Percentiles rank a stretch among this genome's conserved stretches.
Evolutionary conservation across 2,329 filamentous ascomycete genomes (phyloP).

Genomic region (Septoria petroselini): DNA sequence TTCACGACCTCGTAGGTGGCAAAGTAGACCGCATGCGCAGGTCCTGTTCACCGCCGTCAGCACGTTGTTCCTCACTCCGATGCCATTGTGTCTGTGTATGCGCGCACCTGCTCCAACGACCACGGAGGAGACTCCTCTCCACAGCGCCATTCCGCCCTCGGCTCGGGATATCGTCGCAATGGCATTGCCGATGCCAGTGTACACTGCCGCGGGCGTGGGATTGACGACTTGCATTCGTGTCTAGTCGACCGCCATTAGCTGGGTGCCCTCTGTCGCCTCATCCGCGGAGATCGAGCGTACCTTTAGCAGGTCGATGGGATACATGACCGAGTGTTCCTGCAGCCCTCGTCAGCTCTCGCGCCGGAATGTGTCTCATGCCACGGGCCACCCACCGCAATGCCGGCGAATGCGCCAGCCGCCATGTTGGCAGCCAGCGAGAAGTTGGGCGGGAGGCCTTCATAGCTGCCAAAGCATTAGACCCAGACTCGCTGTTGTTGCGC

Average conservation of each 20-base stretch:
- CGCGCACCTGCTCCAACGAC: conserved; percentile 81
- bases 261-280: conserved; percentile 2
- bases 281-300: conserved; percentile 49
- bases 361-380: neutral
- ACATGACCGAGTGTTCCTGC: conserved; percentile 98
- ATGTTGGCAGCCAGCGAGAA: conserved; percentile 94
- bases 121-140: conserved; percentile 95
- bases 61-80: conserved; percentile 16
- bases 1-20: conserved; percentile 97
- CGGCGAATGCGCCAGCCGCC: conserved; percentile 92
- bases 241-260: conserved; percentile 47
- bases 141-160: conserved; percentile 87
- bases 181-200: conserved; percentile 86
- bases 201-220: conserved; percentile 73
- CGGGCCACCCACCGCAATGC: conserved; percentile 71
- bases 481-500: conserved; percentile 5
- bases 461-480: conserved; percentile 50
- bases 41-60: conserved; percentile 57
- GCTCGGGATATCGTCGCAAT: conserved; percentile 87
- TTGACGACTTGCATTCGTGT: conserved; percentile 97
- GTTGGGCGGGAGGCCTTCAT: conserved; percentile 91
- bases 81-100: neutral
- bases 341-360: conserved; percentile 20
- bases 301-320: conserved; percentile 97
- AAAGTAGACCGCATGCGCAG: conserved; percentile 96